These are phyloP conservation scores for Trichoderma sp. DNA, from an alignment of 2,329 filamentous ascomycete genomes.

Conservation along the genomic window DNA sequence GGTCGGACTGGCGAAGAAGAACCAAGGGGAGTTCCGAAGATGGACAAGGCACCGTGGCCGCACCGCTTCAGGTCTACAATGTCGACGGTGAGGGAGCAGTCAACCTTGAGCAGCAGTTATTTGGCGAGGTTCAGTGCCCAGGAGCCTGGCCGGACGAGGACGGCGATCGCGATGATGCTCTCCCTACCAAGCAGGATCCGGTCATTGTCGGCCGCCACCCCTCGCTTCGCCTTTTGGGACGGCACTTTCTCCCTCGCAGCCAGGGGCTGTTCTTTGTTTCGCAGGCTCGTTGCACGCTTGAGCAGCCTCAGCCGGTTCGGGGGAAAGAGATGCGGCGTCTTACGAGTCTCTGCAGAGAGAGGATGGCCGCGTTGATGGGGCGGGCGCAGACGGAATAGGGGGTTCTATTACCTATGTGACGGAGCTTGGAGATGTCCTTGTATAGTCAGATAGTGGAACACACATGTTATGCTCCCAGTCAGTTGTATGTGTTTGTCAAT, in stretches of 20 bases:
- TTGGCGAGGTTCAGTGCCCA: neutral
- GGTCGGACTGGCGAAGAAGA: neutral
- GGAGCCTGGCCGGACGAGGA: neutral
- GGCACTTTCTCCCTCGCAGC: conserved; percentile 33
- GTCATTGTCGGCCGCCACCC: neutral
- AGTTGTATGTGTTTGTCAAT: neutral
- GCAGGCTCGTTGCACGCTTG: conserved; percentile 36
- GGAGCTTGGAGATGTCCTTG: neutral
- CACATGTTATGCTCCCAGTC: neutral
- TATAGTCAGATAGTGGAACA: neutral
- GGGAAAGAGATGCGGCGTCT: conserved; percentile 39
- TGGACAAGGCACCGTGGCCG: neutral
- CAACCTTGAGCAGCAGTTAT: neutral
- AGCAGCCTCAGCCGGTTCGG: conserved; percentile 40
- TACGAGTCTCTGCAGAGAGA: conserved; percentile 31
- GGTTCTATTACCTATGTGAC: too few species aligned
- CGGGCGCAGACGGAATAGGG: conserved; percentile 23
- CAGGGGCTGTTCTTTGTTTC: conserved; percentile 33
- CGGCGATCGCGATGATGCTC: neutral
- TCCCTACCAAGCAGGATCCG: neutral
- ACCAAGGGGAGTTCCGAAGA: neutral
- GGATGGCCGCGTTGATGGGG: conserved; percentile 19
- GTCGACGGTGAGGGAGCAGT: conserved; percentile 33
- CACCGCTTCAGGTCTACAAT: conserved; percentile 30
- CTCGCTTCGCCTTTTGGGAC: conserved; percentile 29